Evolutionary conservation across 2,329 filamentous ascomycete species (phyloP).

Genomic region (Stromatinia cepivora): DNA sequence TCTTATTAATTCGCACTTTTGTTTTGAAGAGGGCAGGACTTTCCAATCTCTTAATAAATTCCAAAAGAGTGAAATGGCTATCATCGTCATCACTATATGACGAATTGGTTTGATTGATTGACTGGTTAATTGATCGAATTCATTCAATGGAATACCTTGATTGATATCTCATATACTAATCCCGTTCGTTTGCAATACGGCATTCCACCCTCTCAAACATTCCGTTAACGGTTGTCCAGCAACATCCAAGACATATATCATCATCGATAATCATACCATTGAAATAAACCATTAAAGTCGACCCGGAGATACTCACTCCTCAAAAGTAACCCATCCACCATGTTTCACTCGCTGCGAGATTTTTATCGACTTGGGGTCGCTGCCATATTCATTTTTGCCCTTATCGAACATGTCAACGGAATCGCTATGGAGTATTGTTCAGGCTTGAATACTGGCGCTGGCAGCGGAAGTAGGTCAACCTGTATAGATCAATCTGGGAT

Average conservation of each 20-base stretch:
- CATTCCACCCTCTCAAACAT: slow-evolving; percentile 29
- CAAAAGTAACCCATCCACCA: slow-evolving; percentile 23
- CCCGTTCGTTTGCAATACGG: slow-evolving; percentile 20
- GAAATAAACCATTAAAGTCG: slow-evolving; percentile 4
- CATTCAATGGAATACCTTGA: slow-evolving; percentile 36
- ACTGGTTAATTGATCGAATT: slow-evolving; percentile 15
- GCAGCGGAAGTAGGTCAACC: slow-evolving; percentile 45
- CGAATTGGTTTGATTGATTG: slow-evolving; percentile 14
- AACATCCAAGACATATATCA: slow-evolving; percentile 23
- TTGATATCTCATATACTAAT: slow-evolving; percentile 31
- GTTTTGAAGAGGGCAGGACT: slow-evolving; percentile 1
- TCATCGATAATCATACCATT: slow-evolving; percentile 14
- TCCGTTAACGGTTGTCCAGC: slow-evolving; percentile 16
- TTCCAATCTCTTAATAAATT: slow-evolving; percentile 13
- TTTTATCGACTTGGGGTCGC: slow-evolving; percentile 33
- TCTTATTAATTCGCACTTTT: slow-evolving; percentile 1
- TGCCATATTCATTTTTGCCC: slow-evolving; percentile 28
- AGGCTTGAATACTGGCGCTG: slow-evolving; percentile 48
- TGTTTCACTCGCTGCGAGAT: slow-evolving; percentile 26
- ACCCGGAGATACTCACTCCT: slow-evolving; percentile 16
- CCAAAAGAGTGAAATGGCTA: slow-evolving; percentile 15
- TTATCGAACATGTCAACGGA: slow-evolving; percentile 28
- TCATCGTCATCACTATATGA: background rate
- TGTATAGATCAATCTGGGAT: background rate
- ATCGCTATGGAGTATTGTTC: slow-evolving; percentile 46